Conservation (phyloP, 1,284 basidiomycete genomes). For the Schizophyllum commune region DNA sequence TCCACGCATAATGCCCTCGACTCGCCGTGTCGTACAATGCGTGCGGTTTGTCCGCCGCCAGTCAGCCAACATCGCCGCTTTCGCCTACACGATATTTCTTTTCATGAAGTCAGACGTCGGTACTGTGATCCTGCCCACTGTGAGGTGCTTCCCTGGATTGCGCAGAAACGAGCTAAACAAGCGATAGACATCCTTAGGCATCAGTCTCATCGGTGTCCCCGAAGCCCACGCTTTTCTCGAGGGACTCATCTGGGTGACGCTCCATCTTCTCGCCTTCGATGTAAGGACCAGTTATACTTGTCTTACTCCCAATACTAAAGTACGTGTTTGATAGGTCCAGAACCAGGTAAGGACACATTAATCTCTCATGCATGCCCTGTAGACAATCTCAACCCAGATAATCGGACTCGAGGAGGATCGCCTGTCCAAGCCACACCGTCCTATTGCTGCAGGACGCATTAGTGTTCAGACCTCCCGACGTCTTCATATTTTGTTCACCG, state of each 20-base stretch:
- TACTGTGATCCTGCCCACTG: slow-evolving; percentile 7
- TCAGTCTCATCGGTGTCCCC: slow-evolving; percentile 9
- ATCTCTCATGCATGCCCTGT: background rate
- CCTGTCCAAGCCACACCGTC: slow-evolving; percentile 27
- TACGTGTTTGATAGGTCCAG: slow-evolving; percentile 7
- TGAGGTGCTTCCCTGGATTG: slow-evolving; percentile 2
- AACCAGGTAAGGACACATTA: slow-evolving; percentile 10
- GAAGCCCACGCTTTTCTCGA: background rate
- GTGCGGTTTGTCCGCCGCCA: no score
- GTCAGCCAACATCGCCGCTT: background rate
- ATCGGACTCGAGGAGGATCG: slow-evolving; percentile 24
- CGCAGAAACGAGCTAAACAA: background rate
- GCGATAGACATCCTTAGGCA: slow-evolving; percentile 5
- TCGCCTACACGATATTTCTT: slow-evolving; percentile 2
- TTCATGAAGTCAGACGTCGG: slow-evolving; percentile 9
- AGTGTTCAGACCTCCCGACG: slow-evolving; percentile 17
- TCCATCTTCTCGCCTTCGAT: slow-evolving; percentile 10
- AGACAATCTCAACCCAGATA: slow-evolving; percentile 4
- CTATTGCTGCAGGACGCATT: slow-evolving; percentile 27
- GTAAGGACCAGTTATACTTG: background rate
- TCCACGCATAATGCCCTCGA: no score
- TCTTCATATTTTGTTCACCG: slow-evolving; percentile 19
- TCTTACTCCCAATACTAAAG: background rate
- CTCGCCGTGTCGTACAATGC: no score
- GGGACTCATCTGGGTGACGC: background rate